phyloP scores from a whole-genome alignment of 495 filamentous ascomycete genomes.

The Neurospora sp. region DNA sequence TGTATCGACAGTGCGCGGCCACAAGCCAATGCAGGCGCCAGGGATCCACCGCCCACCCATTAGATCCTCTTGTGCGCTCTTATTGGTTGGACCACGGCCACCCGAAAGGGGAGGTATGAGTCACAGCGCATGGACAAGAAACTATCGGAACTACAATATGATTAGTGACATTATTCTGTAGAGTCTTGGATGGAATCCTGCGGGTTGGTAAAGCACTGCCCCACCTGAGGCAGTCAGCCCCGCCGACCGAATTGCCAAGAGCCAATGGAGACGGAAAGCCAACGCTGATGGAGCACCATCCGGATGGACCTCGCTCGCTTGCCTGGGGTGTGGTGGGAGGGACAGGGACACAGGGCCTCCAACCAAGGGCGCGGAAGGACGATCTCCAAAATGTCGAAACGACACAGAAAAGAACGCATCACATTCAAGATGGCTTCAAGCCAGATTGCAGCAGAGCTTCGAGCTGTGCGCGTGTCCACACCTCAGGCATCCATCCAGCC shows the following conservation, averaged over 20 bases:
- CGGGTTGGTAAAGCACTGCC: slow-evolving; percentile 1
- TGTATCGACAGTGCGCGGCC: not conserved
- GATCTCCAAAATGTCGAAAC: not conserved
- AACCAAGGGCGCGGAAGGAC: not conserved
- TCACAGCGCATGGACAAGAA: slow-evolving; percentile 10
- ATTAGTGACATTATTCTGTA: not conserved
- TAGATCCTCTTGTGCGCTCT: not conserved
- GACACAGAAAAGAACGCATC: not conserved
- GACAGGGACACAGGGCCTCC: not conserved
- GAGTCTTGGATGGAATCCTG: not conserved
- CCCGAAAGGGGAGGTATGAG: slow-evolving; percentile 22
- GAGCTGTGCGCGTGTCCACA: not conserved
- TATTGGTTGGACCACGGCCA: slow-evolving; percentile 14
- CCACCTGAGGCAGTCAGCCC: slow-evolving; percentile 1
- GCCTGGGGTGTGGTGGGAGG: not conserved
- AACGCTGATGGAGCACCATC: not conserved
- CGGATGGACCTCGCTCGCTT: not conserved
- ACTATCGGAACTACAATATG: not conserved
- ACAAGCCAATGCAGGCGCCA: not conserved
- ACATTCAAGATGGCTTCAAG: not conserved
- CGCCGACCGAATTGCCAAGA: not conserved
- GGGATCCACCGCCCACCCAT: not conserved
- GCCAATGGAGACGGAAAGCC: not conserved
- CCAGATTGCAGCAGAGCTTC: not conserved
- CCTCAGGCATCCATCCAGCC: not conserved